Percentiles rank a stretch among this genome's conserved stretches.
Evolutionary conservation across 495 filamentous ascomycete genomes (phyloP).

Genomic region (Penicillium atrosanguineum): DNA sequence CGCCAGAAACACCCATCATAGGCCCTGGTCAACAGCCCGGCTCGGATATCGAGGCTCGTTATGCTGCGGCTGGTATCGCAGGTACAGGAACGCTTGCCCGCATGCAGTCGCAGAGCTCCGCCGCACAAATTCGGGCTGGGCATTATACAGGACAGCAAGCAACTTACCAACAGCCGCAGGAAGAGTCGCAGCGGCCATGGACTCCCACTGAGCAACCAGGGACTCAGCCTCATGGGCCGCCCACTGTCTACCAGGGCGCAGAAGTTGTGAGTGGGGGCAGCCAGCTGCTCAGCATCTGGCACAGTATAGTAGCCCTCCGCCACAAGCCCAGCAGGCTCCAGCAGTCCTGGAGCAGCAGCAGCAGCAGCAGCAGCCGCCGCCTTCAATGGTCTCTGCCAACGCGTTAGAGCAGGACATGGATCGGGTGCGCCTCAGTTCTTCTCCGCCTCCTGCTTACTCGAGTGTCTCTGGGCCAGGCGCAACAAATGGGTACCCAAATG

Average conservation of each 20-base stretch:
- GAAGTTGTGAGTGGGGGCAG: conserved; percentile 50
- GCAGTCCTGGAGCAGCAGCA: conserved; percentile 21
- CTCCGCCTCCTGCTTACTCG: conserved; percentile 90
- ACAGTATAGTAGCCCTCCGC: conserved; percentile 26
- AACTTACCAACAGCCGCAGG: conserved; percentile 42
- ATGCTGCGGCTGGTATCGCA: conserved; percentile 84
- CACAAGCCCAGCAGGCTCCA: conserved; percentile 20
- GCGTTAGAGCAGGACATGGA: conserved; percentile 85
- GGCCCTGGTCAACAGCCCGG: conserved; percentile 66
- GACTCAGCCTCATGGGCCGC: conserved; percentile 84
- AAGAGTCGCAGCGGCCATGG: conserved; percentile 72
- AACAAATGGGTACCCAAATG: conserved; percentile 67
- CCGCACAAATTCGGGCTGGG: conserved; percentile 70
- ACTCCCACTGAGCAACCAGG: conserved; percentile 93
- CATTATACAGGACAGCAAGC: conserved; percentile 64
- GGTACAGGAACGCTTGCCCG: conserved; percentile 77
- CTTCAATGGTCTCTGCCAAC: conserved; percentile 41
- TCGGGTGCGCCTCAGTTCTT: conserved; percentile 76
- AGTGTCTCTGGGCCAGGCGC: conserved; percentile 59
- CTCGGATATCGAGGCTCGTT: conserved; percentile 83
- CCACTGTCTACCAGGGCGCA: conserved; percentile 86
- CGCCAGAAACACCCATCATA: conserved; percentile 89
- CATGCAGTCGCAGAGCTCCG: conserved; percentile 79
- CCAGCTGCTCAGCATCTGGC: conserved; percentile 29
- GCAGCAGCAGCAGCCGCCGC: conserved; percentile 21